phyloP scores from a whole-genome alignment of 2,329 filamentous ascomycete species.

The Colletotrichum chlorophyti region DNA sequence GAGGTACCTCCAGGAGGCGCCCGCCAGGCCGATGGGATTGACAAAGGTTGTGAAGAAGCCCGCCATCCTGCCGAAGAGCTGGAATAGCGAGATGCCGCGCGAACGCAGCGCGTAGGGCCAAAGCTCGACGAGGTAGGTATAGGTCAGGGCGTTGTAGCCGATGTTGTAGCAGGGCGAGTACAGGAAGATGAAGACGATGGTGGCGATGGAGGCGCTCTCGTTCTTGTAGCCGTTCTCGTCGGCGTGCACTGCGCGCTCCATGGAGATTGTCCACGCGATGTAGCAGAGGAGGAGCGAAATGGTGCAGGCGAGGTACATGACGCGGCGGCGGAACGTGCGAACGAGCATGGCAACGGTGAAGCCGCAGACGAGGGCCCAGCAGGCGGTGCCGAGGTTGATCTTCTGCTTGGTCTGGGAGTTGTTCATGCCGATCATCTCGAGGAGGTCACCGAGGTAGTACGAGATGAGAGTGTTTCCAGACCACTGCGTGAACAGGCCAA shows the following conservation, averaged over 20 bases:
- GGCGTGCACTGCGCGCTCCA: slow-evolving; percentile 45
- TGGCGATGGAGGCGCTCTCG: slow-evolving; percentile 43
- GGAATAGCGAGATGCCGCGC: slow-evolving; percentile 57
- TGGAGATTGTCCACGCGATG: slow-evolving; percentile 58
- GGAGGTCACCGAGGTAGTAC: slow-evolving; percentile 54
- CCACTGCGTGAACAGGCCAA: slow-evolving; percentile 62
- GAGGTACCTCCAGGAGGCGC: slow-evolving; percentile 26
- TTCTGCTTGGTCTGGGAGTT: slow-evolving; percentile 46
- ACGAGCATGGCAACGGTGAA: slow-evolving; percentile 50
- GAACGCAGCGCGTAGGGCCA: slow-evolving; percentile 64
- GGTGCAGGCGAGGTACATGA: slow-evolving; percentile 57
- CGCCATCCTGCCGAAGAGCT: slow-evolving; percentile 28
- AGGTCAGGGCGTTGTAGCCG: slow-evolving; percentile 67
- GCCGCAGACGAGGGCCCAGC: slow-evolving; percentile 54
- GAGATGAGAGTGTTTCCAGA: slow-evolving; percentile 58
- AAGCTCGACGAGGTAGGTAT: slow-evolving; percentile 66
- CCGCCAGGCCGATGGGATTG: slow-evolving; percentile 30
- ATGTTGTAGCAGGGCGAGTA: slow-evolving; percentile 65
- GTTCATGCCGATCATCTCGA: slow-evolving; percentile 52
- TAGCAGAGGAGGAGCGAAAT: slow-evolving; percentile 50
- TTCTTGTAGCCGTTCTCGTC: slow-evolving; percentile 36
- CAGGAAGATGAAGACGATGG: slow-evolving; percentile 62
- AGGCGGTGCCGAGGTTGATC: slow-evolving; percentile 55
- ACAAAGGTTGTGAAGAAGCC: slow-evolving; percentile 31
- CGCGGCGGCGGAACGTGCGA: slow-evolving; percentile 49